Evolutionary conservation across 2,329 filamentous ascomycete species (phyloP), one percentile per base, ranked within the genome.

Genomic region (Fusarium sp.): DNA sequence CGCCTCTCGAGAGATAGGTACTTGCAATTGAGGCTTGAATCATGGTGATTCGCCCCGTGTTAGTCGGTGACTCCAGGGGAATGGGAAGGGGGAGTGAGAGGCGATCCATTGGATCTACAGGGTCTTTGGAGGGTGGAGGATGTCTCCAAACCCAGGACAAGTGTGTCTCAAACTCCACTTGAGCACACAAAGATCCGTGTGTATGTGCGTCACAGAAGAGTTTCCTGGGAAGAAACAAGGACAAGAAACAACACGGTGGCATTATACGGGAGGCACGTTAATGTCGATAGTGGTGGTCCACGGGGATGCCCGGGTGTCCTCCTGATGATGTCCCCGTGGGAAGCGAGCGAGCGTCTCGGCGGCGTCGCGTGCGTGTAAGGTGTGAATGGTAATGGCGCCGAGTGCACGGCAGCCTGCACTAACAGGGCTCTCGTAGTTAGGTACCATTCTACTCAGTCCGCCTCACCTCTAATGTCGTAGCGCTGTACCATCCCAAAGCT

Each of bases 101-200:
- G 40, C 46, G 69, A 68, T 65, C 61, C 33, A 65, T 73, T 70
- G 62, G 70, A 73, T 73, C 71, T 73, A 72, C 66, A 73, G 71
- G 71, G 71, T 73, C 68, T 55, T 68, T 56, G 23, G 23, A 55
- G 18, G 40, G 67, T 57, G 67, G 64, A 69, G 54, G 67, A 63
- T 53, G 66, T 67, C 54, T 69, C 58, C 58, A 62, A 33, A 44
- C 65, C 65, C 55, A 58, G 49, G 67, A 55, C 34, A 58, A 58
- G 49, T 59, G 18, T 70, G 67, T 70, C 63, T 69, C 36, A 31
- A 65, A 65, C 56, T 57, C 64, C 64, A 70, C 68, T 61, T 58
- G 25, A 11, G 29, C 20, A 8, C 42, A 68, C 34, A 29, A 50
- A 64, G 33, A 55, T 34, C 42, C 14, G 42, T 60, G 42, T 60